Conservation (phyloP, 805 yeast species). For the Clavispora vitiphila region DNA sequence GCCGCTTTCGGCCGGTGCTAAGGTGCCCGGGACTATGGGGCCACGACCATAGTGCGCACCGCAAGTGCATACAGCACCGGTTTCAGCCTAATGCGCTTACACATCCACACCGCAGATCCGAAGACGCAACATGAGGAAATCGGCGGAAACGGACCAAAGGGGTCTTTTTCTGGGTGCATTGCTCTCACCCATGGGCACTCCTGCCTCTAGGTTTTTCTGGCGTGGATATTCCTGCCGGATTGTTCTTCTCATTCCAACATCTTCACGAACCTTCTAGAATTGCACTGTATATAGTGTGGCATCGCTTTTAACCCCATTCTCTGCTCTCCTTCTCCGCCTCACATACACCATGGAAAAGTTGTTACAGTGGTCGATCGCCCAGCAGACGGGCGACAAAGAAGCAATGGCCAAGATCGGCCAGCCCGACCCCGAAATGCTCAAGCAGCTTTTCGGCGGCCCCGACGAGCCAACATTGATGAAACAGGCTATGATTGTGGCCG, state of each 20-base stretch:
- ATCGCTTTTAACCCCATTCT: background rate
- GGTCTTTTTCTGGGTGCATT: too few species aligned
- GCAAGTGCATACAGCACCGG: slow-evolving; percentile 1
- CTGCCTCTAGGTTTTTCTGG: too few species aligned
- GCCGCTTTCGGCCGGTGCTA: background rate
- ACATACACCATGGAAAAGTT: slow-evolving; percentile 69
- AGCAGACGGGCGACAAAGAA: slow-evolving; percentile 67
- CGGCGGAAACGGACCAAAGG: too few species aligned
- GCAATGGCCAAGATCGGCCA: slow-evolving; percentile 58
- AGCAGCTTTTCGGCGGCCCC: slow-evolving; percentile 70
- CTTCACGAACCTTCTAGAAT: slow-evolving; percentile 14
- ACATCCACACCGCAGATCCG: background rate
- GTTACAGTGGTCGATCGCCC: slow-evolving; percentile 86
- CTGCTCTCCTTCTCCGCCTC: background rate
- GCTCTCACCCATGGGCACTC: too few species aligned
- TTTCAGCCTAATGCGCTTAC: background rate
- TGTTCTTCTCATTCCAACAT: background rate
- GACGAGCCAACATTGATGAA: slow-evolving; percentile 90
- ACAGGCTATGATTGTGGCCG: slow-evolving; percentile 60
- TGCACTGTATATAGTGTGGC: slow-evolving; percentile 10
- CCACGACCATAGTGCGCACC: background rate
- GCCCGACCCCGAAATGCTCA: slow-evolving; percentile 75
- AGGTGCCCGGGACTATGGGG: background rate
- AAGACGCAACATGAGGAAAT: background rate
- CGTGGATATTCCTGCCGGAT: too few species aligned